A percentile compares a stretch with the other conserved stretches of the same genome.
These are phyloP conservation scores for Penicillium sp. DNA, from an alignment of 2,329 filamentous ascomycete genomes.

Conservation along the genomic window DNA sequence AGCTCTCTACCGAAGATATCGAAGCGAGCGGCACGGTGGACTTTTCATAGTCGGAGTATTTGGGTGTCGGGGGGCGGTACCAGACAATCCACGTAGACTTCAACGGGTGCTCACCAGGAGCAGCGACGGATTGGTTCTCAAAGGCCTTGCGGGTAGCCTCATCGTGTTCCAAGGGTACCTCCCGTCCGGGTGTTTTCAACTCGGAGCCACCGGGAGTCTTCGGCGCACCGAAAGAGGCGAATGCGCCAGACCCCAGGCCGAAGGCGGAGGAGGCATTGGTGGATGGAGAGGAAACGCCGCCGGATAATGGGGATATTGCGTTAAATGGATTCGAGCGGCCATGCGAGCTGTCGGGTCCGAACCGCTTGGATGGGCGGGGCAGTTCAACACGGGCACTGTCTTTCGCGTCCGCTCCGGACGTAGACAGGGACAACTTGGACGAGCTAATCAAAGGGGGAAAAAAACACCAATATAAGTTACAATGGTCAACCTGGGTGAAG, in stretches of 20 bases:
- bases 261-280: constrained; percentile 81
- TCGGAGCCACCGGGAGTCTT: constrained; percentile 84
- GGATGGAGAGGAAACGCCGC: constrained; percentile 70
- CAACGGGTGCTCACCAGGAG: constrained; percentile 56
- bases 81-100: constrained; percentile 93
- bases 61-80: constrained; percentile 94
- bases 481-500: neutral
- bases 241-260: constrained; percentile 89
- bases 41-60: constrained; percentile 98
- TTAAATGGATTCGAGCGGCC: constrained; percentile 75
- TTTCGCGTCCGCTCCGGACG: constrained; percentile 58
- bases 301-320: constrained; percentile 67
- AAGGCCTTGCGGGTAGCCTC: constrained; percentile 40
- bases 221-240: constrained; percentile 92
- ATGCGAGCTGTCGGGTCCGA: constrained; percentile 70
- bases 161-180: constrained; percentile 48
- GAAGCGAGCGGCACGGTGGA: constrained; percentile 83
- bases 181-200: constrained; percentile 59
- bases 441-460: constrained; percentile 54
- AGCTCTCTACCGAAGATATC: constrained; percentile 81
- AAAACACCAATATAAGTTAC: constrained; percentile 3
- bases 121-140: constrained; percentile 35
- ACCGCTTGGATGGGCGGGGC: constrained; percentile 70
- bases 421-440: constrained; percentile 88
- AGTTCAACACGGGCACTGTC: constrained; percentile 54